Percentiles rank a stretch among this genome's conserved stretches.
Evolutionary conservation across 2,329 filamentous ascomycete genomes (phyloP).

Genomic region (Curvularia sp.): DNA sequence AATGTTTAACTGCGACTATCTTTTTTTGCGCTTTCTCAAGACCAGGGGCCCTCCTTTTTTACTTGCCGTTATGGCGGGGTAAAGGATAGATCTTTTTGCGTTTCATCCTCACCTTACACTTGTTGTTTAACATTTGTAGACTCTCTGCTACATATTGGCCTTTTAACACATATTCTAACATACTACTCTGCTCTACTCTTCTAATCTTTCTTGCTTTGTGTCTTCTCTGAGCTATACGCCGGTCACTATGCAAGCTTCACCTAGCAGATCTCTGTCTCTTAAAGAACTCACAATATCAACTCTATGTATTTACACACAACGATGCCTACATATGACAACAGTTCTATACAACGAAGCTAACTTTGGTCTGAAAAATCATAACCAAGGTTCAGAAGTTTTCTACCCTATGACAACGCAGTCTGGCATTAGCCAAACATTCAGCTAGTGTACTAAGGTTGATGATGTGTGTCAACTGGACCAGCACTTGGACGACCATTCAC

Average conservation of each 20-base stretch:
- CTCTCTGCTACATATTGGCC: neutral
- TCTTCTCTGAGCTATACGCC: no score
- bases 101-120: neutral
- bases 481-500: neutral
- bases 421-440: no score
- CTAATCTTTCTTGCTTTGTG: neutral
- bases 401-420: no score
- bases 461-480: neutral
- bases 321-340: no score
- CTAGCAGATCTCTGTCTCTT: no score
- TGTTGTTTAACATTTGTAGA: neutral
- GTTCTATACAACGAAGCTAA: no score
- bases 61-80: neutral
- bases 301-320: no score
- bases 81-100: neutral
- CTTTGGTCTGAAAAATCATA: no score
- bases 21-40: conserved; percentile 14
- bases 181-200: neutral
- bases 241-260: no score
- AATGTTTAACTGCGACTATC: conserved; percentile 27
- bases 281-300: no score
- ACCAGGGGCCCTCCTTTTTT: neutral
- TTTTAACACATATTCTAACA: neutral
- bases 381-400: no score
- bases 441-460: no score